Base-by-base conservation (phyloP, 192 early-diverging fungal species). In the Martensiomyces pterosporus region DNA sequence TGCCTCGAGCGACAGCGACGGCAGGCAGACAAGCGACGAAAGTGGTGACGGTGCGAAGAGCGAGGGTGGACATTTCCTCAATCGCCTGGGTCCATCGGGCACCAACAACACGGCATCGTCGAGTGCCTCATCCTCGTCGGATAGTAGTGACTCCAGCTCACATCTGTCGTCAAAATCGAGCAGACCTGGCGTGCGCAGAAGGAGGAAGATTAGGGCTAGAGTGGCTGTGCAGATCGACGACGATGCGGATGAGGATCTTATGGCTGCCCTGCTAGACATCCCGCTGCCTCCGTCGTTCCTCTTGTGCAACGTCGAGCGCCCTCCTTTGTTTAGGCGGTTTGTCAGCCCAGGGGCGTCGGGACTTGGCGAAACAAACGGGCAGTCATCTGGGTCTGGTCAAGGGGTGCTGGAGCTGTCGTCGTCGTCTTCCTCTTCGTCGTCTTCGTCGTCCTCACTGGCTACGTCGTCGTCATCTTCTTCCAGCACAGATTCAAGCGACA, bases 181-280 rank as follows among this genome's bases (percentile, higher is more conserved):
- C 24, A 43, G 52, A 15, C 42, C 52, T 16, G 52, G 45, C 42
- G 42, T 24, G 16, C 41, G 52, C 5, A 34, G 53, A 5, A 33
- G 27, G 43, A 18, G 55, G 9, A 57, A 48, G 4, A 57, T 57
- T 13, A 15, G 55, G n/a, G 55, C 41, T 7, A 34, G 64, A 36
- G 79, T 84, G 16, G 82, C 86, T 1, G 79, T 88, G 17, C 84
- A 90, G 64, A 85, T 90, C 49, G 87, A 90, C 47, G 87, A 90
- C 46, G 87, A 88, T 35, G 80, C 82, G 4, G 87, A 90, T 58
- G 85, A 88, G 56, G 87, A 90, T 47, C 64, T 81, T 27, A 76
- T 81, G 74, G 74, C 79, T 1, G 75, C 77, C 2, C 61, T 81
- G 21, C 46, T 77, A 2, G 78, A 80, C 27, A 71, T 80, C 18